These are phyloP conservation scores for Leishmania braziliensis DNA, from an alignment of 208 protist genomes.

Conservation along the genomic window DNA sequence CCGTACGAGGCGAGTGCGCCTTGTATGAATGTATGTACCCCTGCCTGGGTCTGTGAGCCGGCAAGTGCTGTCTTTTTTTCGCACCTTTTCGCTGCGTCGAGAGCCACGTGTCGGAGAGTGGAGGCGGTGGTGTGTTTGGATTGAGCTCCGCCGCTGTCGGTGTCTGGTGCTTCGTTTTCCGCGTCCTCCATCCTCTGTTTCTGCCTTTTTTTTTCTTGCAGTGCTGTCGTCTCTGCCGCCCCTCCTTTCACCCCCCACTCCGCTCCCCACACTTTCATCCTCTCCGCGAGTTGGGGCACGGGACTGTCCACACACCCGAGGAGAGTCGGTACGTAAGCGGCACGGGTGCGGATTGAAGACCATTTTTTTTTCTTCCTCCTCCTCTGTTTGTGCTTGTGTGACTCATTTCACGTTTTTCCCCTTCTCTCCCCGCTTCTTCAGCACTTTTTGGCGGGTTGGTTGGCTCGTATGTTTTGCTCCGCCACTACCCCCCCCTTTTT, in stretches of 20 bases:
- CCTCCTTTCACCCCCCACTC: not conserved
- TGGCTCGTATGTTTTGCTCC: not conserved
- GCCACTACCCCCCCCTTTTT: too few species aligned
- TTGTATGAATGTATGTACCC: not conserved
- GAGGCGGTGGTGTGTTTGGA: not conserved
- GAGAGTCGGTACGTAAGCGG: not conserved
- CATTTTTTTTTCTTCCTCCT: not conserved
- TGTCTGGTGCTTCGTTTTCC: not conserved
- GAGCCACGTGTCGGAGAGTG: not conserved
- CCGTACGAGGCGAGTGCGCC: not conserved
- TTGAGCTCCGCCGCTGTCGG: not conserved
- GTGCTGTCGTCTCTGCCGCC: not conserved
- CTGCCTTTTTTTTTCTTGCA: not conserved
- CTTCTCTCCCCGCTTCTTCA: too few species aligned
- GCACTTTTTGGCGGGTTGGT: too few species aligned
- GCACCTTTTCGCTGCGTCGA: not conserved
- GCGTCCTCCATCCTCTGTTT: not conserved
- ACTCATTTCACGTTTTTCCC: too few species aligned
- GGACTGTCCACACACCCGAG: not conserved
- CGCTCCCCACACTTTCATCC: not conserved
- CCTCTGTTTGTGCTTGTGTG: not conserved
- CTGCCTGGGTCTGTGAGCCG: not conserved
- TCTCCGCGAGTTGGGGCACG: not conserved
- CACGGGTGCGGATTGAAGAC: not conserved
- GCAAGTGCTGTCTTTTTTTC: conserved; percentile 4